Conservation (phyloP, 129 eudicot genomes). For the Chrysanthemum lavandulifolium region DNA sequence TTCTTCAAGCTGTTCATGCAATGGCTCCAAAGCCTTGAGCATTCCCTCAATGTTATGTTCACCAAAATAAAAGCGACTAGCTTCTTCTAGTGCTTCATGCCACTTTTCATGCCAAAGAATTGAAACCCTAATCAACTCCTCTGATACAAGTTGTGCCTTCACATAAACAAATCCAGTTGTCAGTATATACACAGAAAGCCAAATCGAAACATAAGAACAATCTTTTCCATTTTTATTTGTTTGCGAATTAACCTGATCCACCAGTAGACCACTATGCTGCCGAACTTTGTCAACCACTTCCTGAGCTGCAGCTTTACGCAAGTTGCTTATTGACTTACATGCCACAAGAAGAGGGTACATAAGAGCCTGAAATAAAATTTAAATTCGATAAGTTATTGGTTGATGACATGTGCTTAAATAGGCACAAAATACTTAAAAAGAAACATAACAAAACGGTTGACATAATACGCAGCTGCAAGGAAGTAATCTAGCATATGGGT, state of each 20-base stretch:
- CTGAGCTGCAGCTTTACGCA: slow-evolving; percentile 92
- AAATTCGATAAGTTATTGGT: slow-evolving; percentile 4
- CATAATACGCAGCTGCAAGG: too few species aligned
- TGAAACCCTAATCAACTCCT: slow-evolving; percentile 96
- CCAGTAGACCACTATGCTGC: slow-evolving; percentile 88
- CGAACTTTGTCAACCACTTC: slow-evolving; percentile 95
- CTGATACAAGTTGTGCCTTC: slow-evolving; percentile 98
- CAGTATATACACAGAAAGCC: slow-evolving; percentile 22
- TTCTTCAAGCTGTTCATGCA: slow-evolving; percentile 95
- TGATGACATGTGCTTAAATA: neutral
- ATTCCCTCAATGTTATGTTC: slow-evolving; percentile 93
- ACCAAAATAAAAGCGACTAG: slow-evolving; percentile 95
- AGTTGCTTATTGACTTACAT: slow-evolving; percentile 86
- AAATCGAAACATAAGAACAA: neutral
- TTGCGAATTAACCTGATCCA: slow-evolving; percentile 71
- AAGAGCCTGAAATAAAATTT: slow-evolving; percentile 70
- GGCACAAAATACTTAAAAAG: neutral
- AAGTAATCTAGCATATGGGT: too few species aligned
- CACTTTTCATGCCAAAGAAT: slow-evolving; percentile 99
- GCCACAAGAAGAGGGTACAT: slow-evolving; percentile 99
- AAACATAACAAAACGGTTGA: too few species aligned
- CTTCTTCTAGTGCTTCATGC: slow-evolving; percentile 99
- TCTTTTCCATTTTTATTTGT: neutral
- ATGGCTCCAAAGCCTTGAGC: slow-evolving; percentile 89
- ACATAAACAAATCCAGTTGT: slow-evolving; percentile 26